These are phyloP conservation scores for Stachybotrys chartarum DNA, from an alignment of 2,329 filamentous ascomycete species.

Conservation along the genomic window DNA sequence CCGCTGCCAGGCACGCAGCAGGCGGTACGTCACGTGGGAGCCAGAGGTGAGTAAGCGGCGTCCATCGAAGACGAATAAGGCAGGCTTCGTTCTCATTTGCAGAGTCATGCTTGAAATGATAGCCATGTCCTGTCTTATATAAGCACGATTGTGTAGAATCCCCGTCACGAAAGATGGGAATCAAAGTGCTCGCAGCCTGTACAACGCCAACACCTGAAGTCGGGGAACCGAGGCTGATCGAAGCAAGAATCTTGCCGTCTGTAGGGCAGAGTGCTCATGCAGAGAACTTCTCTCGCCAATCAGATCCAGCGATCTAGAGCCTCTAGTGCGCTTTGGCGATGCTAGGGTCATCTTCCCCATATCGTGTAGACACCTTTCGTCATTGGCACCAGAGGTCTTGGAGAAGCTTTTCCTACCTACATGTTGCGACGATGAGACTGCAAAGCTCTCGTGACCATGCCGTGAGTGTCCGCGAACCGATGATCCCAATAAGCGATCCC, in stretches of 20 bases:
- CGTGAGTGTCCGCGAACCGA: slow-evolving; percentile 7
- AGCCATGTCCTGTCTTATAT: no score
- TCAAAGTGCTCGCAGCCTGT: no score
- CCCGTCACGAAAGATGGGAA: no score
- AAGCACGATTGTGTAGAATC: no score
- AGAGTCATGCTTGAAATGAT: no score
- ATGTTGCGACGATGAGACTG: slow-evolving; percentile 6
- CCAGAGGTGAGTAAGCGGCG: not conserved
- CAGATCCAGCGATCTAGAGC: not conserved
- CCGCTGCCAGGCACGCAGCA: not conserved
- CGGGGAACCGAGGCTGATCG: no score
- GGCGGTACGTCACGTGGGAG: not conserved
- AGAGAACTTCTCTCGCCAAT: slow-evolving; percentile 4
- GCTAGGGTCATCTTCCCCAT: not conserved
- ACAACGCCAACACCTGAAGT: no score
- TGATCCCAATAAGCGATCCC: not conserved
- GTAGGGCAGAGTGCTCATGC: not conserved
- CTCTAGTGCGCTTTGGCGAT: not conserved
- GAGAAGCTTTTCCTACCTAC: not conserved
- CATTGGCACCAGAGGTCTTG: no score
- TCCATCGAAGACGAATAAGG: no score
- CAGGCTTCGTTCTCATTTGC: no score
- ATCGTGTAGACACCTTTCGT: not conserved
- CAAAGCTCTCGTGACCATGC: not conserved
- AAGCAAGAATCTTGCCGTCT: no score